A percentile compares a stretch with the other conserved stretches of the same genome.
phyloP scores from a whole-genome alignment of 1,284 basidiomycete genomes.

The Fomitopsis palustris region DNA sequence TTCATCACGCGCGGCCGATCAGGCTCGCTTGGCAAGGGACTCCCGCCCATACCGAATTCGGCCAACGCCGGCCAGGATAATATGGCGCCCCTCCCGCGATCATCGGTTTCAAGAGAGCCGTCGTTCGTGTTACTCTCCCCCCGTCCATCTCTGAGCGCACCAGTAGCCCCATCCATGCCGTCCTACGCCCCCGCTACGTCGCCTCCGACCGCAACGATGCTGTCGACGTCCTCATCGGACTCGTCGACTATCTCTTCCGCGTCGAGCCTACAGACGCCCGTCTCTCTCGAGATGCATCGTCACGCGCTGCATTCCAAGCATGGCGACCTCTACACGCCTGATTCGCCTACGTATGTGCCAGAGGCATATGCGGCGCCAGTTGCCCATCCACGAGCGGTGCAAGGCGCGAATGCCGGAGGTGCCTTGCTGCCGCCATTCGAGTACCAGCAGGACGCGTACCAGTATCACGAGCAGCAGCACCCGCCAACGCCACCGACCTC shows the following conservation, averaged over 20 bases:
- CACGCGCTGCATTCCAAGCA: neutral
- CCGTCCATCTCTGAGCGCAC: slow-evolving; percentile 16
- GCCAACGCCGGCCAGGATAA: slow-evolving; percentile 3
- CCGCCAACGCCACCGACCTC: slow-evolving; percentile 15
- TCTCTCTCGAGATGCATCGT: slow-evolving; percentile 12
- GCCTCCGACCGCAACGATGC: slow-evolving; percentile 10
- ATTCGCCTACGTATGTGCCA: slow-evolving; percentile 13
- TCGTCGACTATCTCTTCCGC: slow-evolving; percentile 19
- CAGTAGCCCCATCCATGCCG: slow-evolving; percentile 5
- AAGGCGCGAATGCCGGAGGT: neutral
- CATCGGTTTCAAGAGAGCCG: slow-evolving; percentile 6
- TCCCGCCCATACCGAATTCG: slow-evolving; percentile 6
- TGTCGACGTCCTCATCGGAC: slow-evolving; percentile 9
- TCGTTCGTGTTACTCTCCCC: slow-evolving; percentile 13
- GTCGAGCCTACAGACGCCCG: slow-evolving; percentile 23
- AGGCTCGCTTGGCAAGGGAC: slow-evolving; percentile 23
- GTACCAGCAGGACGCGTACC: neutral
- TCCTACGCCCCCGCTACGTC: slow-evolving; percentile 10
- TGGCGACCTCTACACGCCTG: slow-evolving; percentile 14
- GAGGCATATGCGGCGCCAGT: slow-evolving; percentile 3
- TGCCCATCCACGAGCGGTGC: neutral
- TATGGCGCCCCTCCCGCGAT: neutral
- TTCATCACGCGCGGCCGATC: slow-evolving; percentile 29
- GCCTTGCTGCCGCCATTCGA: slow-evolving; percentile 1
- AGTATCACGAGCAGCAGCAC: slow-evolving; percentile 5